phyloP scores from a whole-genome alignment of 176 grass and related monocot genomes.

The Oryza nivara region DNA sequence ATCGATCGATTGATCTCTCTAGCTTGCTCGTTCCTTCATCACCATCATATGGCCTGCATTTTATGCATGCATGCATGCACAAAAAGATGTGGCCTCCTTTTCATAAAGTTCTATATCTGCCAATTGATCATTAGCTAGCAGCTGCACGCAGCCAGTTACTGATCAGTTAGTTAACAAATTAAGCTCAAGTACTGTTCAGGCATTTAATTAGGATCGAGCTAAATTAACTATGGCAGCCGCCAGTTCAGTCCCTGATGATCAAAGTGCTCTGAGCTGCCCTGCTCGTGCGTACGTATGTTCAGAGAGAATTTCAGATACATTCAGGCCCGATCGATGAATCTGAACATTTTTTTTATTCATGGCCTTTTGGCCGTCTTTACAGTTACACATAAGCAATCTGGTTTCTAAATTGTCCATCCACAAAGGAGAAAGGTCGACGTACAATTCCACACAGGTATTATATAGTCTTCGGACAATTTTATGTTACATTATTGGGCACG shows the following conservation, averaged over 20 bases:
- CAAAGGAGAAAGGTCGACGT: neutral
- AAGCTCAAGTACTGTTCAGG: neutral
- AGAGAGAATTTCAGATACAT: neutral
- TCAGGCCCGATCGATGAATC: conserved; percentile 15
- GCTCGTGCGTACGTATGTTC: neutral
- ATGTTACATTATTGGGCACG: neutral
- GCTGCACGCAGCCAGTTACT: neutral
- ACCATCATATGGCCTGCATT: conserved; percentile 29
- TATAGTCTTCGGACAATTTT: neutral
- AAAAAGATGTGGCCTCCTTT: neutral
- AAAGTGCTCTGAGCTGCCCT: neutral
- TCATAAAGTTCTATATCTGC: neutral
- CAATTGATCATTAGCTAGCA: neutral
- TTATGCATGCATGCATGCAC: neutral
- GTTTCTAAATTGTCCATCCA: neutral
- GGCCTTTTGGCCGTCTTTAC: neutral
- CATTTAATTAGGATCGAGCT: neutral
- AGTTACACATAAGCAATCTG: neutral
- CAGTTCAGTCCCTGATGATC: neutral
- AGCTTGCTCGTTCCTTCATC: conserved; percentile 11
- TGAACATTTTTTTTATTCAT: neutral
- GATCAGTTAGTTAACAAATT: neutral
- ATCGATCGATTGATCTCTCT: neutral
- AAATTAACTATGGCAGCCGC: neutral
- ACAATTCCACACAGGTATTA: neutral